phyloP scores from a whole-genome alignment of 2,329 filamentous ascomycete species.

The Myriosclerotinia duriaeana region DNA sequence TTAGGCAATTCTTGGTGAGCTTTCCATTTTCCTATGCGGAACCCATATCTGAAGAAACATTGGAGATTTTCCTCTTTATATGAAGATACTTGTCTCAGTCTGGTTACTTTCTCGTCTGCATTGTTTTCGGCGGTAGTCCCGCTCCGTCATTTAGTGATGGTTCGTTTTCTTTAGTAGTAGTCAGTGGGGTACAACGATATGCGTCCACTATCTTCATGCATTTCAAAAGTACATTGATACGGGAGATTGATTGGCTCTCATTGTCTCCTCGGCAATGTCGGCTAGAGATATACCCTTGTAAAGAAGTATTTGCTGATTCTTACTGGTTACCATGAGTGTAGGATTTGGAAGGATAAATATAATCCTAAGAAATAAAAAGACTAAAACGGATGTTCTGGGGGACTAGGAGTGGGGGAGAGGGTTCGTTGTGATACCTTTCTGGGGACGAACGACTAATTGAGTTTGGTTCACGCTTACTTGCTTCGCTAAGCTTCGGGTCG shows the following conservation, averaged over 20 bases:
- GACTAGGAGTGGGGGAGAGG: not conserved
- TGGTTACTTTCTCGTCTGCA: not conserved
- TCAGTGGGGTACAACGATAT: constrained; percentile 23
- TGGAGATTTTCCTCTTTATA: not conserved
- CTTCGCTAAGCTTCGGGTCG: constrained; percentile 17
- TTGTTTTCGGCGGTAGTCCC: constrained; percentile 21
- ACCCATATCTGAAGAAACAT: not conserved
- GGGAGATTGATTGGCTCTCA: constrained; percentile 22
- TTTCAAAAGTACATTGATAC: constrained; percentile 13
- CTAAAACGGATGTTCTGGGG: constrained; percentile 1
- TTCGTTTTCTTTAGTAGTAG: constrained; percentile 24
- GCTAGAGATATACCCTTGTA: constrained; percentile 13
- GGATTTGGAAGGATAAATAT: constrained; percentile 99
- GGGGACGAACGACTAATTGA: constrained; percentile 15
- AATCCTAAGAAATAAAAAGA: constrained; percentile 42
- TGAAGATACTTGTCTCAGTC: constrained; percentile 17
- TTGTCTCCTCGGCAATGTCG: constrained; percentile 22
- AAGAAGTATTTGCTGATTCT: constrained; percentile 14
- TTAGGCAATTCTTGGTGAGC: constrained; percentile 92
- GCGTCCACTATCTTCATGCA: constrained; percentile 7
- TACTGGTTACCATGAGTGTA: constrained; percentile 28
- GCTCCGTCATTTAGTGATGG: constrained; percentile 27
- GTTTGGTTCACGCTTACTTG: constrained; percentile 13
- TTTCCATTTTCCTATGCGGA: constrained; percentile 24
- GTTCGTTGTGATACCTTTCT: constrained; percentile 4